phyloP scores from a whole-genome alignment of 1,139 yeast genomes.

The Scheffersomyces insectosa region DNA sequence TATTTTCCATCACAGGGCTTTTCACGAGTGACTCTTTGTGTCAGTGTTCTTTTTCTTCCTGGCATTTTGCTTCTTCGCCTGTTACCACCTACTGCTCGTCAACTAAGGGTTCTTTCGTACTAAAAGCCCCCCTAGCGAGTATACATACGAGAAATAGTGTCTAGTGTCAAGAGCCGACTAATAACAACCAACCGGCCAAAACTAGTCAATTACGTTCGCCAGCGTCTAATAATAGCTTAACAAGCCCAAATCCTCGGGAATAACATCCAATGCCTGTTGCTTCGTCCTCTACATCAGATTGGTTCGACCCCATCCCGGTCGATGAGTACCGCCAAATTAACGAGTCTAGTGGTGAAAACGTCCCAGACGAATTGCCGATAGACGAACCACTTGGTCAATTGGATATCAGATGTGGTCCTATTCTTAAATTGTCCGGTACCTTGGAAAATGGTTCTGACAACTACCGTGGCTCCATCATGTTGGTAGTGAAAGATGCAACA shows the following conservation, averaged over 20 bases:
- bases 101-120: too few species aligned
- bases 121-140: too few species aligned
- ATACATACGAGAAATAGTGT: not conserved
- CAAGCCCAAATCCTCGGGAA: constrained; percentile 1
- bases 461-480: constrained; percentile 66
- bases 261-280: not conserved
- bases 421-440: constrained; percentile 65
- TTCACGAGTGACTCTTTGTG: not conserved
- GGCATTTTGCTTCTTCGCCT: too few species aligned
- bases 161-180: not conserved
- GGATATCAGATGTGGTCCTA: constrained; percentile 73
- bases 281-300: constrained; percentile 9
- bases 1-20: not conserved
- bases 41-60: too few species aligned
- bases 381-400: constrained; percentile 26
- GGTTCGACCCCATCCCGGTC: constrained; percentile 34
- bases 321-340: constrained; percentile 29
- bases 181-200: constrained; percentile 1
- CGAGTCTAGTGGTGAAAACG: constrained; percentile 21
- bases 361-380: constrained; percentile 29
- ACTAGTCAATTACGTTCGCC: constrained; percentile 1
- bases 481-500: constrained; percentile 53
- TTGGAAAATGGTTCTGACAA: constrained; percentile 43
- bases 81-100: too few species aligned
- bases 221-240: constrained; percentile 8